phyloP scores from a whole-genome alignment of 176 grass and related monocot species.

The Raddia distichophylla region DNA sequence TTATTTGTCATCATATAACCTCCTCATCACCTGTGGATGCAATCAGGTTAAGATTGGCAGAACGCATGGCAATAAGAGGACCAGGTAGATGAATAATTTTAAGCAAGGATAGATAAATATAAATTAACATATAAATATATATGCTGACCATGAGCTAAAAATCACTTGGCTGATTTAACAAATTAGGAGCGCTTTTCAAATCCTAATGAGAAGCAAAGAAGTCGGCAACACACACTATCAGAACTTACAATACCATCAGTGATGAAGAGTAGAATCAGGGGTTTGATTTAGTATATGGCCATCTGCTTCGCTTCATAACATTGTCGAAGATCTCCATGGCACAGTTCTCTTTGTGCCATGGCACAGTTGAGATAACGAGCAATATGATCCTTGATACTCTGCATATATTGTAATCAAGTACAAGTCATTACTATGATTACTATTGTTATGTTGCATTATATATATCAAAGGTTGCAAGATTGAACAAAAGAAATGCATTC shows the following conservation, averaged over 20 bases:
- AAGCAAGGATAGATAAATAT: background rate
- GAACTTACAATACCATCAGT: background rate
- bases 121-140: background rate
- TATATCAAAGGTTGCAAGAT: conserved; percentile 6
- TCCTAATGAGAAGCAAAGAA: background rate
- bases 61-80: background rate
- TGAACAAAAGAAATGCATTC: background rate
- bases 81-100: background rate
- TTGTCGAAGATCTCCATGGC: background rate
- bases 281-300: background rate
- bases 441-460: background rate
- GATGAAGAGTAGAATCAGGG: background rate
- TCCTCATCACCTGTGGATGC: background rate
- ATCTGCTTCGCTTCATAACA: conserved; percentile 2
- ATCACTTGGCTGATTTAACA: background rate
- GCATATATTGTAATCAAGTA: background rate
- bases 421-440: background rate
- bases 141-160: background rate
- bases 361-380: background rate
- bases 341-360: background rate
- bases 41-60: background rate
- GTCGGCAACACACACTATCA: background rate
- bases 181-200: background rate
- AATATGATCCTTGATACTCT: background rate
- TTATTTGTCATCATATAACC: background rate